Conservation (phyloP, 2,329 filamentous ascomycete genomes). For the Hypoxylon sp. region DNA sequence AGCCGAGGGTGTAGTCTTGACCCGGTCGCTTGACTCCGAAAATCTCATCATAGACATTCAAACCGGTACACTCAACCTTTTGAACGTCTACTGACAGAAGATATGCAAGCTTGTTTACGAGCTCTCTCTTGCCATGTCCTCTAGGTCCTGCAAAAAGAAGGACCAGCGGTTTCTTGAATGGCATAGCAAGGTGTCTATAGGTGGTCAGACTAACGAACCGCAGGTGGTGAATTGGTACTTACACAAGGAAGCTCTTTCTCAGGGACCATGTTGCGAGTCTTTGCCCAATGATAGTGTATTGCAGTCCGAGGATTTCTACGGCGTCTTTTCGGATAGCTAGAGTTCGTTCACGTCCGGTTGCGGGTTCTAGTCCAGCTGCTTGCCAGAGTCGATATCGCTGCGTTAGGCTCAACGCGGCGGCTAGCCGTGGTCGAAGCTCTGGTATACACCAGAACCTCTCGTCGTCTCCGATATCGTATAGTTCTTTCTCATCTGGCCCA, state of each 20-base stretch:
- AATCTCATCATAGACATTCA: conserved; percentile 58
- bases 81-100: conserved; percentile 58
- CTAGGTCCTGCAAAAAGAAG: conserved; percentile 64
- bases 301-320: conserved; percentile 40
- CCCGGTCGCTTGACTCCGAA: conserved; percentile 60
- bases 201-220: conserved; percentile 10
- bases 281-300: conserved; percentile 45
- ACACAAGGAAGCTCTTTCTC: conserved; percentile 41
- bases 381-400: conserved; percentile 47
- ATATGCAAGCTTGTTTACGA: conserved; percentile 59
- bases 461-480: conserved; percentile 20
- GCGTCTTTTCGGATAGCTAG: conserved; percentile 33
- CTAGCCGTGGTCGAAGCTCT: conserved; percentile 20
- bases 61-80: conserved; percentile 59
- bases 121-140: conserved; percentile 66
- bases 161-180: conserved; percentile 55
- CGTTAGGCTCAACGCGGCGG: conserved; percentile 41
- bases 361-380: conserved; percentile 20
- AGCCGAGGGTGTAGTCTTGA: conserved; percentile 55
- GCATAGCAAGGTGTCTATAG: conserved; percentile 53
- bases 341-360: conserved; percentile 33
- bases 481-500: conserved; percentile 13
- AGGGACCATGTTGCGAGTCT: conserved; percentile 37
- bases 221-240: conserved; percentile 12
- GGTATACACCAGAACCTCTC: conserved; percentile 41